Conservation (phyloP, 495 filamentous ascomycete genomes). For the Aspergillus leporis region DNA sequence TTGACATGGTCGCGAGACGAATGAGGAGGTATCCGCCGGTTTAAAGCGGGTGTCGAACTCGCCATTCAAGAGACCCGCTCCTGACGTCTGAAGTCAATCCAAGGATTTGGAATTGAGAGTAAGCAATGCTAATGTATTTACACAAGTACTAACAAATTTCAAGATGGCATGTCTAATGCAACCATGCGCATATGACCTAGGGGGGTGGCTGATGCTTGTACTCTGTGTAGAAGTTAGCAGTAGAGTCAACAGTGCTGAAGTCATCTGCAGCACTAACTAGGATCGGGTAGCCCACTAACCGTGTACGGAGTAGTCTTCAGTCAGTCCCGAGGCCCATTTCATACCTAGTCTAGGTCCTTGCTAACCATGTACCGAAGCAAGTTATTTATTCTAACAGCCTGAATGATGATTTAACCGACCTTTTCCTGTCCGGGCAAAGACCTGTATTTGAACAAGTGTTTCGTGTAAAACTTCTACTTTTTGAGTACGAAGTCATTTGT, state of each 20-base stretch:
- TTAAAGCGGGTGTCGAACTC: conserved; percentile 29
- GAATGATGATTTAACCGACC: too few species aligned
- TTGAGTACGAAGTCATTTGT: too few species aligned
- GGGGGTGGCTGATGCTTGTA: not conserved
- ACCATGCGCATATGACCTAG: not conserved
- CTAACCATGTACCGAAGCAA: too few species aligned
- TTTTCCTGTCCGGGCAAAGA: too few species aligned
- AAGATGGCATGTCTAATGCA: not conserved
- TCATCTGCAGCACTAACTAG: not conserved
- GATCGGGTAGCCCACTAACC: not conserved
- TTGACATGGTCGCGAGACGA: conserved; percentile 25
- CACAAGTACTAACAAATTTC: not conserved
- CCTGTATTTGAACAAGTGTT: too few species aligned
- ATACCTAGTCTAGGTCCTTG: too few species aligned
- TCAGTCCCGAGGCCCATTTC: not conserved
- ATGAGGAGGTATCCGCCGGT: conserved; percentile 33
- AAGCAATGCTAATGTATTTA: not conserved
- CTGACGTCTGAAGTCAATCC: not conserved
- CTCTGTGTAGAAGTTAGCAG: not conserved
- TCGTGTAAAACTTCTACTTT: too few species aligned
- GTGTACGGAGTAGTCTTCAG: not conserved
- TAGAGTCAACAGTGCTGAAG: not conserved
- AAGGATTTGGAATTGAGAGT: not conserved
- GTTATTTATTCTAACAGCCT: too few species aligned
- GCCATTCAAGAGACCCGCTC: conserved; percentile 32